Evolutionary conservation across 495 filamentous ascomycete genomes (phyloP).

Genomic region (Aspergillus cavernicola): DNA sequence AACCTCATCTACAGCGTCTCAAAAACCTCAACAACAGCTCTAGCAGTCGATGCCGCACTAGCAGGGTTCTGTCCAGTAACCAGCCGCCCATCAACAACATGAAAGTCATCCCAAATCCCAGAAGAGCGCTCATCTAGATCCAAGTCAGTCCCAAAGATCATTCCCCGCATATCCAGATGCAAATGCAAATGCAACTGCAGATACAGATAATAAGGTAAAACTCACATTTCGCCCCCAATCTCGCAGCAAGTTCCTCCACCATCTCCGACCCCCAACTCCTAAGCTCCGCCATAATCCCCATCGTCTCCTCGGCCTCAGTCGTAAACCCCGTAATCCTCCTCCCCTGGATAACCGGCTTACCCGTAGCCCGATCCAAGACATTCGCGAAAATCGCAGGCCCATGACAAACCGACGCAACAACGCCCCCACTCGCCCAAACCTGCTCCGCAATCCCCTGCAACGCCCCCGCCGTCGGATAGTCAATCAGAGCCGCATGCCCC

Average conservation of each 20-base stretch:
- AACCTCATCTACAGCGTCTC: conserved; percentile 25
- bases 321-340: conserved; percentile 48
- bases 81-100: conserved; percentile 50
- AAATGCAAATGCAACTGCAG: neutral
- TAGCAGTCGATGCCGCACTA: conserved; percentile 49
- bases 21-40: conserved; percentile 42
- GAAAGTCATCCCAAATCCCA: conserved; percentile 46
- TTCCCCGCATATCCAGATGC: too few species aligned
- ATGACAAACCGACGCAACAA: conserved; percentile 40
- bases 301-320: conserved; percentile 33
- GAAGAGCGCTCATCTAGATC: conserved; percentile 30
- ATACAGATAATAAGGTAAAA: neutral
- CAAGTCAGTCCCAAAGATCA: neutral
- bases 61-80: conserved; percentile 72
- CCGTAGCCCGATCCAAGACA: conserved; percentile 33
- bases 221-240: conserved; percentile 38
- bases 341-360: conserved; percentile 37
- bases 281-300: conserved; percentile 28
- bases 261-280: conserved; percentile 22
- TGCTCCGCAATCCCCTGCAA: conserved; percentile 36
- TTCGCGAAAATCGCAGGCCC: conserved; percentile 44
- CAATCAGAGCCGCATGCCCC: conserved; percentile 45
- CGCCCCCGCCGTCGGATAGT: conserved; percentile 43
- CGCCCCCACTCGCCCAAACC: conserved; percentile 37
- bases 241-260: conserved; percentile 32